phyloP scores from a whole-genome alignment of 495 filamentous ascomycete species.

The Trichoderma asperelloides region DNA sequence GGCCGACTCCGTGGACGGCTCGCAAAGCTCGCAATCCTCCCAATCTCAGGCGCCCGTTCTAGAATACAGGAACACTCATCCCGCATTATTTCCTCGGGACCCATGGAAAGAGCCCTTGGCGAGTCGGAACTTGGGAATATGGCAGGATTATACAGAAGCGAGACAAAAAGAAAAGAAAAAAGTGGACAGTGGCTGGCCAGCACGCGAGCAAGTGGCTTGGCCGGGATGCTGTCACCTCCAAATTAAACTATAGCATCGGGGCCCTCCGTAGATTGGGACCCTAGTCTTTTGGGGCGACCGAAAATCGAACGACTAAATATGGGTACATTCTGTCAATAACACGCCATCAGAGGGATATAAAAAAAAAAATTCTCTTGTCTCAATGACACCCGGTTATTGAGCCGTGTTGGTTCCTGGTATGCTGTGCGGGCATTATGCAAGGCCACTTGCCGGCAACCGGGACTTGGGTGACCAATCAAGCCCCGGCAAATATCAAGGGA shows the following conservation, averaged over 20 bases:
- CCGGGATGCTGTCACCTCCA: not conserved
- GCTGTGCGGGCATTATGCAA: not conserved
- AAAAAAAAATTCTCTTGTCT: not conserved
- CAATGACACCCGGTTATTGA: not conserved
- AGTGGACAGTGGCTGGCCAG: not conserved
- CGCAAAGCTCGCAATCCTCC: not conserved
- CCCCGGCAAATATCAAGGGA: not conserved
- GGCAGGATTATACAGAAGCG: no score
- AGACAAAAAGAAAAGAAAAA: not conserved
- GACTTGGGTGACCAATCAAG: not conserved
- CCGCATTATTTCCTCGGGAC: no score
- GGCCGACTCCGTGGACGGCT: not conserved
- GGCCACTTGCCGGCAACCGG: not conserved
- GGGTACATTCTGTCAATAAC: not conserved
- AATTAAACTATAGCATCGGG: not conserved
- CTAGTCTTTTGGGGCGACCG: not conserved
- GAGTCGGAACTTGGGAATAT: no score
- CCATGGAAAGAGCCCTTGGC: no score
- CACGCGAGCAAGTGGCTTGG: not conserved
- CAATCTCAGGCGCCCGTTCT: not conserved
- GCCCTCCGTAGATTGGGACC: not conserved
- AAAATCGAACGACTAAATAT: slow-evolving; percentile 5
- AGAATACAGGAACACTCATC: not conserved
- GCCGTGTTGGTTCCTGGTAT: not conserved
- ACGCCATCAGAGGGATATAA: not conserved